Conservation (phyloP, 768 basidiomycete species). For the Lanmaoa rubissima region DNA sequence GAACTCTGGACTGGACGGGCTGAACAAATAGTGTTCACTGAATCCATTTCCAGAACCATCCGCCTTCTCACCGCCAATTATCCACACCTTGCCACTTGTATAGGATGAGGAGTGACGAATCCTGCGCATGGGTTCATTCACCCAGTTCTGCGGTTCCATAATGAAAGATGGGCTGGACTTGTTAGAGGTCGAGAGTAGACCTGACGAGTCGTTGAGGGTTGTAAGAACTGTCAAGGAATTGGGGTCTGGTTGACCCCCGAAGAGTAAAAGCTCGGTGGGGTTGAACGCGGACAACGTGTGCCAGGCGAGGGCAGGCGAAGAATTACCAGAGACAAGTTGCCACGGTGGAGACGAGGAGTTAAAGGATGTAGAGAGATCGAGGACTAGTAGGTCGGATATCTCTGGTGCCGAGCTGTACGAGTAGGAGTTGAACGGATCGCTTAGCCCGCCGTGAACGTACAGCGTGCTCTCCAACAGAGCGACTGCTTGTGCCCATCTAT, state of each 20-base stretch:
- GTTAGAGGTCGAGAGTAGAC: conserved; percentile 47
- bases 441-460: conserved; percentile 79
- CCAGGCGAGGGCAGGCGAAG: conserved; percentile 69
- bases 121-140: conserved; percentile 65
- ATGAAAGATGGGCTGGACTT: conserved; percentile 43
- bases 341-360: conserved; percentile 64
- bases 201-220: conserved; percentile 60
- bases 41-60: conserved; percentile 71
- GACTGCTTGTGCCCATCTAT: conserved; percentile 83
- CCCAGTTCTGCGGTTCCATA: conserved; percentile 52
- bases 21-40: conserved; percentile 63
- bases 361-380: conserved; percentile 65
- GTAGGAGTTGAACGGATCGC: conserved; percentile 63
- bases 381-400: conserved; percentile 63
- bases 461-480: conserved; percentile 57
- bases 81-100: conserved; percentile 53
- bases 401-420: conserved; percentile 76
- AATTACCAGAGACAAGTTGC: conserved; percentile 51
- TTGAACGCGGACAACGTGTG: conserved; percentile 73
- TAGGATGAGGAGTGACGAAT: conserved; percentile 70
- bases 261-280: conserved; percentile 52
- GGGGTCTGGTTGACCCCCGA: conserved; percentile 74
- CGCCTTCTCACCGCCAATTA: conserved; percentile 79
- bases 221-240: conserved; percentile 52
- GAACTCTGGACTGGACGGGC: conserved; percentile 51